Conservation (phyloP, 1,284 basidiomycete genomes). For the Bjerkandera adusta region DNA sequence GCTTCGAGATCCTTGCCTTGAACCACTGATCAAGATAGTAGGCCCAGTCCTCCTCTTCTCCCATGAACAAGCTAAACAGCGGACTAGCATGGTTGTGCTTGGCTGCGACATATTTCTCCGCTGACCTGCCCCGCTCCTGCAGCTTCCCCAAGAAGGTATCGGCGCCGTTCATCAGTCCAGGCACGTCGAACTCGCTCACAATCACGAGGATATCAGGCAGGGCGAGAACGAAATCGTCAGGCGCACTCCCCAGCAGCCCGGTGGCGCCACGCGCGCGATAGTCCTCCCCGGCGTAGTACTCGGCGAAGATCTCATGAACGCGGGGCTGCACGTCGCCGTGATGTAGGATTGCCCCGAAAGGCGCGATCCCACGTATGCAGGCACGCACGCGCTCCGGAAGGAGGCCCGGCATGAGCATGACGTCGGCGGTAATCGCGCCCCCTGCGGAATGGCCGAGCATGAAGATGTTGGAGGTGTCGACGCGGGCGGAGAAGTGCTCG, state of each 20-base stretch:
- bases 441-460: constrained; percentile 61
- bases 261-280: constrained; percentile 40
- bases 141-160: constrained; percentile 25
- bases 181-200: constrained; percentile 50
- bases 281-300: constrained; percentile 44
- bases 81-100: constrained; percentile 65
- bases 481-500: constrained; percentile 32
- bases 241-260: constrained; percentile 34
- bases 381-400: constrained; percentile 33
- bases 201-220: constrained; percentile 48
- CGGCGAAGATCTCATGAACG: no score
- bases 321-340: constrained; percentile 27
- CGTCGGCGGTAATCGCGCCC: constrained; percentile 43
- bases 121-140: no score
- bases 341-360: constrained; percentile 44
- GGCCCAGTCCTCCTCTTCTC: constrained; percentile 62
- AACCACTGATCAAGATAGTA: constrained; percentile 44
- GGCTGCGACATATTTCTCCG: constrained; percentile 40
- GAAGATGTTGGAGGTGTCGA: constrained; percentile 37
- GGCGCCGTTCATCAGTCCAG: constrained; percentile 35
- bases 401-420: constrained; percentile 40
- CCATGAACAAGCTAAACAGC: constrained; percentile 45
- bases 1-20: no score
- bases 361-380: constrained; percentile 42
- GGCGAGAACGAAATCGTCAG: constrained; percentile 30